A percentile compares a stretch with the other conserved stretches of the same genome.
Evolutionary conservation across 1,284 basidiomycete genomes (phyloP).

Genomic region (Cryptococcus neoformans): DNA sequence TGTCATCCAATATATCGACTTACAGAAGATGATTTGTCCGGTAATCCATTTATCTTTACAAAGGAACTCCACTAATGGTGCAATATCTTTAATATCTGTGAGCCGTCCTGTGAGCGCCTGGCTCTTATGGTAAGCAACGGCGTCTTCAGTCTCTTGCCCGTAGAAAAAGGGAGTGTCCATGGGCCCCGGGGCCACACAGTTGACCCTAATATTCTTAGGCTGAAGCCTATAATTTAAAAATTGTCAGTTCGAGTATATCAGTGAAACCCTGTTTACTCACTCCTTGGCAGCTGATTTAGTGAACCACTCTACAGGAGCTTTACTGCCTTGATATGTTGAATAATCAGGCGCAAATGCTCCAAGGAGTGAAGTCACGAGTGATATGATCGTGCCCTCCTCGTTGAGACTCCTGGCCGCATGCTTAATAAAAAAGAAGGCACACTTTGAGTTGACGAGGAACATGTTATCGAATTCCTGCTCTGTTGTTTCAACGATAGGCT

Average conservation of each 20-base stretch:
- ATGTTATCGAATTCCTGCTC: slow-evolving; percentile 25
- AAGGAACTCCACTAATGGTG: slow-evolving; percentile 1
- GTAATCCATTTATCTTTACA: slow-evolving; percentile 3
- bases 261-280: not conserved
- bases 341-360: slow-evolving; percentile 22
- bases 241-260: not conserved
- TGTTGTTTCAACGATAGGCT: slow-evolving; percentile 17
- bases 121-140: slow-evolving; percentile 3
- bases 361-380: slow-evolving; percentile 20
- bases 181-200: not conserved
- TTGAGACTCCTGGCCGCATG: slow-evolving; percentile 14
- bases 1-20: not conserved
- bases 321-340: slow-evolving; percentile 26
- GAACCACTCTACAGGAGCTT: slow-evolving; percentile 28
- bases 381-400: slow-evolving; percentile 23
- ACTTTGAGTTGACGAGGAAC: slow-evolving; percentile 24
- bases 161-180: slow-evolving; percentile 7
- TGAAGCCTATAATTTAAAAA: not conserved
- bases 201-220: slow-evolving; percentile 1
- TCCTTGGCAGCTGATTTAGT: slow-evolving; percentile 24
- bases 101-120: slow-evolving; percentile 1
- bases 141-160: not conserved
- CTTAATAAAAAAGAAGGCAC: slow-evolving; percentile 29
- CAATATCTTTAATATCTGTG: slow-evolving; percentile 3
- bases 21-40: slow-evolving; percentile 4